These are phyloP conservation scores for Dothideomycetidae sp. DNA, from an alignment of 2,329 filamentous ascomycete genomes.

Conservation along the genomic window DNA sequence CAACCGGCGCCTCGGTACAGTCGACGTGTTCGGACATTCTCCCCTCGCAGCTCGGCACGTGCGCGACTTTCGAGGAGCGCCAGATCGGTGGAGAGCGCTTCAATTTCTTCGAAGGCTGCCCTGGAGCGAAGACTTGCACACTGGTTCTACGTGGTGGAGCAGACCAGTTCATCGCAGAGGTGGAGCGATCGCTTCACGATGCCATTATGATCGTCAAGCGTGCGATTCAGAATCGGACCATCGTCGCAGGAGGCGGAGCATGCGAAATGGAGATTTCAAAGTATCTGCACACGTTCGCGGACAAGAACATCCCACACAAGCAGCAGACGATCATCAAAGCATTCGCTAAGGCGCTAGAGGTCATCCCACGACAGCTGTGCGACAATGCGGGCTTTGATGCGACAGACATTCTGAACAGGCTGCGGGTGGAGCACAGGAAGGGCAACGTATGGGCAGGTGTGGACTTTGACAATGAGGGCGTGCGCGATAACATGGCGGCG, in stretches of 20 bases:
- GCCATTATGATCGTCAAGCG: conserved; percentile 99
- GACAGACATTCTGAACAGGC: conserved; percentile 90
- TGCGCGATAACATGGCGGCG: conserved; percentile 82
- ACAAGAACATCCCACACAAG: conserved; percentile 85
- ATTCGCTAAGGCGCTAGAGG: conserved; percentile 91
- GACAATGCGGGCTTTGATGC: conserved; percentile 98
- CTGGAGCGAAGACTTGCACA: conserved; percentile 91
- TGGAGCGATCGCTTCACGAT: conserved; percentile 93
- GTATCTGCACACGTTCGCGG: conserved; percentile 82
- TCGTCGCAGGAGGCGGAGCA: conserved; percentile 89
- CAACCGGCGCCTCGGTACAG: conserved; percentile 81
- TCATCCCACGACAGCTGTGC: conserved; percentile 91
- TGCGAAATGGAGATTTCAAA: conserved; percentile 94
- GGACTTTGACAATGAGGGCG: conserved; percentile 83
- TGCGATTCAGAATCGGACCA: conserved; percentile 83
- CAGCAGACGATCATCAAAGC: conserved; percentile 96
- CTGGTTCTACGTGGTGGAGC: conserved; percentile 87
- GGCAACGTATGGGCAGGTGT: conserved; percentile 90
- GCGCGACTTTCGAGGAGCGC: conserved; percentile 81
- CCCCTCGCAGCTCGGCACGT: conserved; percentile 75
- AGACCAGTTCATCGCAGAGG: conserved; percentile 98
- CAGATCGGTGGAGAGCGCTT: conserved; percentile 96
- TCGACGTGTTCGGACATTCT: conserved; percentile 95
- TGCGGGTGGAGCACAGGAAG: conserved; percentile 92
- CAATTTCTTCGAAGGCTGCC: conserved; percentile 97